Conservation (phyloP, 495 filamentous ascomycete species). For the Lepraria neglecta region DNA sequence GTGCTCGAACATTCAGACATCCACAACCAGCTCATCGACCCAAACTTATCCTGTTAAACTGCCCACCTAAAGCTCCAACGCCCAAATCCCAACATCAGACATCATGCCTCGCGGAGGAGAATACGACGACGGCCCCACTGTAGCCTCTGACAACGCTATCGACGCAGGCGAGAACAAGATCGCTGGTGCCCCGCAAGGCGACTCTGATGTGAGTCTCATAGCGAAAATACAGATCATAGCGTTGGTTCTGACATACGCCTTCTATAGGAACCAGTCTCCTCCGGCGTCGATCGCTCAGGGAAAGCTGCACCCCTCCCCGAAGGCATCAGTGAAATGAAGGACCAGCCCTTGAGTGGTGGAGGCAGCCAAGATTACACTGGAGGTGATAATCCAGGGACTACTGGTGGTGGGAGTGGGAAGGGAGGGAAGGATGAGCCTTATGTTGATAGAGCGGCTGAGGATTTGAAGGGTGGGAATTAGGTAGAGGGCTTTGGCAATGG, state of each 20-base stretch:
- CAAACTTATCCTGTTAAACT: not conserved
- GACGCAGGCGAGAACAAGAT: slow-evolving; percentile 41
- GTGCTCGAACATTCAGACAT: not conserved
- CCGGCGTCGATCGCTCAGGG: slow-evolving; percentile 38
- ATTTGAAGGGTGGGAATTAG: slow-evolving; percentile 11
- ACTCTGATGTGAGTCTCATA: slow-evolving; percentile 15
- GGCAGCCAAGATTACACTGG: slow-evolving; percentile 23
- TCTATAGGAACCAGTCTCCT: slow-evolving; percentile 13
- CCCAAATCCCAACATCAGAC: slow-evolving; percentile 12
- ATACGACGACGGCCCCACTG: slow-evolving; percentile 42
- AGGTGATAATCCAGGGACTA: slow-evolving; percentile 39
- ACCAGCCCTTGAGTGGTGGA: slow-evolving; percentile 16
- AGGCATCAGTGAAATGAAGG: slow-evolving; percentile 33
- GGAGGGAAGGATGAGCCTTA: slow-evolving; percentile 14
- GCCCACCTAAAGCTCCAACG: not conserved
- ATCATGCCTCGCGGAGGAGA: slow-evolving; percentile 48
- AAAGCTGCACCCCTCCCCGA: slow-evolving; percentile 43
- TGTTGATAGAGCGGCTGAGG: slow-evolving; percentile 12
- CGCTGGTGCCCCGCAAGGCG: slow-evolving; percentile 22
- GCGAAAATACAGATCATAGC: not conserved
- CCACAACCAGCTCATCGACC: not conserved
- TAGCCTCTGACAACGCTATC: slow-evolving; percentile 45
- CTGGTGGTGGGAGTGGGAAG: slow-evolving; percentile 34
- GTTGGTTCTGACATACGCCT: no score
- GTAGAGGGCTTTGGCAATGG: not conserved